Base-by-base conservation (phyloP, 2,329 filamentous ascomycete species). In the Fusarium setosum region DNA sequence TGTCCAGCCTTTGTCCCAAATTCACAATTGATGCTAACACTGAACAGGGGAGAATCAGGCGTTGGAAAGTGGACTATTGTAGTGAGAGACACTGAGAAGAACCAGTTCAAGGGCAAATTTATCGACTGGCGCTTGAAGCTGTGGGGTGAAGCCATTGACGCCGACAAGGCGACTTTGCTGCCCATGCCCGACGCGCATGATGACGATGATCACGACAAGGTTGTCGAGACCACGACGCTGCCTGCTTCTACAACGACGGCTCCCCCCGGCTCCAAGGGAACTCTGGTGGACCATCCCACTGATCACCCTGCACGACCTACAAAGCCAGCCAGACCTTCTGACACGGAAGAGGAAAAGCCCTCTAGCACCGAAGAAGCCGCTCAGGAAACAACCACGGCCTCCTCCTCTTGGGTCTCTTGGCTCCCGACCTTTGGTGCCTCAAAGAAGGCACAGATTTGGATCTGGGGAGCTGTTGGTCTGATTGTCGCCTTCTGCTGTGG, bases 61-160 rank as follows among this genome's bases (percentile, higher is more conserved):
- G 78, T 94, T 57, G 96, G 96, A 51, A 94, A 88, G 20, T 99
- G 96, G 96, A 97, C 92, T 1, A 85, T 99, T 35, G 83, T 97
- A 49, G 88, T 98, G 72, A 96, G 94, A 72, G 96, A 99, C 75
- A 91, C 91, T 18, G 82, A 87, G 17, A 85, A 90, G 60, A 97
- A 99, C 75, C 85, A 91, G 6, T 82, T 91, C 76, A 88, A 82
- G 6, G 96, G 96, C 67, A 89, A 83, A 10, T 96, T 98, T 72
- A 85, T 89, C 44, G 95, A 99, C 80, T 99, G 94, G 93, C 92
- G 92, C 72, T 83, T 99, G 59, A 96, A 95, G 75, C 86, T 99
- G 4, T 99, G 94, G 93, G 96, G 96, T 63, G 94, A 97, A 77
- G 85, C 87, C 60, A 92, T 93, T 69, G 92, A 98, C 74, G 85